These are phyloP conservation scores for Trichoderma harzianum DNA, from an alignment of 2,329 filamentous ascomycete species.

Conservation along the genomic window DNA sequence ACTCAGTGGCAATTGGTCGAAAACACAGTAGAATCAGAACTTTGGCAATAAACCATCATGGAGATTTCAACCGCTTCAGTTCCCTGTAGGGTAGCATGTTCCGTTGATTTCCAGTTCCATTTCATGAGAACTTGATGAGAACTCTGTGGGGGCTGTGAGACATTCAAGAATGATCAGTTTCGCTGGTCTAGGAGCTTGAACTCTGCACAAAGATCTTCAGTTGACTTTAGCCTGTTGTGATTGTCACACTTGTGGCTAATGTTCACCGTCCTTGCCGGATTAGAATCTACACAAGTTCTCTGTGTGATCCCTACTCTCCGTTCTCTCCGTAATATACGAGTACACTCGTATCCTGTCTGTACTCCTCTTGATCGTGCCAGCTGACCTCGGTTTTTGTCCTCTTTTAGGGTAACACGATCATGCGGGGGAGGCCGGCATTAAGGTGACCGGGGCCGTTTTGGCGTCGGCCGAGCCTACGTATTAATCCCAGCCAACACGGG, in stretches of 20 bases:
- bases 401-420: background rate
- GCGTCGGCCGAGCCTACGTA: background rate
- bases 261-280: background rate
- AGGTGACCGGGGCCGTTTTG: background rate
- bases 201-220: no score
- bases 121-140: background rate
- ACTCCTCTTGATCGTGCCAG: background rate
- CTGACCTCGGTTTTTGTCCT: background rate
- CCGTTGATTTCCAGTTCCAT: background rate
- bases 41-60: background rate
- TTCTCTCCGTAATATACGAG: background rate
- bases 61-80: background rate
- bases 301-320: background rate
- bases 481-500: background rate
- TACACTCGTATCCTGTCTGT: background rate
- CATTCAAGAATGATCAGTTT: fast-evolving
- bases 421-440: slow-evolving; percentile 4
- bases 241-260: background rate
- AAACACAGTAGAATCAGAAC: background rate
- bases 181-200: background rate
- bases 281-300: background rate
- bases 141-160: background rate
- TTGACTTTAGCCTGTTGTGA: background rate
- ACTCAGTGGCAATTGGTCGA: background rate
- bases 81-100: background rate